Percentiles rank a stretch among this genome's conserved stretches.
These are phyloP conservation scores for Peribolospora kevripleyi DNA, from an alignment of 768 basidiomycete genomes.

Conservation along the genomic window DNA sequence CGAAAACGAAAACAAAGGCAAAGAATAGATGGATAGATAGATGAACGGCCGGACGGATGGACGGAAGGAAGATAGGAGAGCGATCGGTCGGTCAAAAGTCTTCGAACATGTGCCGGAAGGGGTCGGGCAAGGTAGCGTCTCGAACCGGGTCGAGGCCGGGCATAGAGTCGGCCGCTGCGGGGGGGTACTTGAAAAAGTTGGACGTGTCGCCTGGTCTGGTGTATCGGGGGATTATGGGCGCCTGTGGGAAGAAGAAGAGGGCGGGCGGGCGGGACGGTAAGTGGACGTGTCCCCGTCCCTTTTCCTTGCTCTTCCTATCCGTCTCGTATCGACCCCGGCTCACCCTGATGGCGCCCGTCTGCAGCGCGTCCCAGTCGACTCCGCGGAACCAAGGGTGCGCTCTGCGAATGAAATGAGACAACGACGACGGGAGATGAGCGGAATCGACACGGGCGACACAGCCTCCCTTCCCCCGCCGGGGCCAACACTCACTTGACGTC, in stretches of 20 bases:
- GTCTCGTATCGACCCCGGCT: conserved; percentile 12
- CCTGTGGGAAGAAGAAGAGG: conserved; percentile 25
- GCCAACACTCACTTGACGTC: conserved; percentile 39
- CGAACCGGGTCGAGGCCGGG: conserved; percentile 6
- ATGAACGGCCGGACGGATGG: no score
- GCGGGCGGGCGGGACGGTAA: not conserved
- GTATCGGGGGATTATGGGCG: conserved; percentile 46
- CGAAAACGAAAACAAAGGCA: no score
- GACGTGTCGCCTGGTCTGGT: conserved; percentile 8
- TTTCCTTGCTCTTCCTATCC: no score
- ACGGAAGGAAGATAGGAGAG: no score
- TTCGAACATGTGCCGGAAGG: not conserved
- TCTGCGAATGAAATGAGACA: not conserved
- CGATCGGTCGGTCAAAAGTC: not conserved
- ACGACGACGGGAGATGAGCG: not conserved
- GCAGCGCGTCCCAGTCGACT: conserved; percentile 72
- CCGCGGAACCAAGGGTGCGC: conserved; percentile 27
- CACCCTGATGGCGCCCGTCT: conserved; percentile 64
- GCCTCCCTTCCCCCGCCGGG: not conserved
- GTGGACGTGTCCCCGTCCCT: no score
- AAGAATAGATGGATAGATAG: no score
- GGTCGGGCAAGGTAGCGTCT: not conserved
- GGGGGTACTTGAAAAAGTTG: conserved; percentile 14
- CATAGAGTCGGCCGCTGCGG: conserved; percentile 3
- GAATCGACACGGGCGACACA: not conserved